A percentile compares a stretch with the other conserved stretches of the same genome.
Evolutionary conservation across 164 flowering plant genomes (phyloP).

Genomic region (Vitis riparia): DNA sequence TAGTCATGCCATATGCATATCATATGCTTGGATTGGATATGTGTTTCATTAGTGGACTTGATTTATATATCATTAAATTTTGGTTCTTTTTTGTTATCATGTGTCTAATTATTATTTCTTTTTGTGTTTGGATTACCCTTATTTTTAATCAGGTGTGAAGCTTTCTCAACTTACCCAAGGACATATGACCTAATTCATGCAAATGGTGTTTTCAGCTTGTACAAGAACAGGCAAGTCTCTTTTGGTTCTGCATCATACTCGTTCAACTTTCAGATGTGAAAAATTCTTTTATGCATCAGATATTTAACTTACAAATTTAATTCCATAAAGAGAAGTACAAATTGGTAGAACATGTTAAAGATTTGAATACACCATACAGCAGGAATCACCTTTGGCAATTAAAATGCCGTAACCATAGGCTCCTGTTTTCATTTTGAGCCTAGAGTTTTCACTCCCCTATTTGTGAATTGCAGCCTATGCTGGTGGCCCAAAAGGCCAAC

Average conservation of each 20-base stretch:
- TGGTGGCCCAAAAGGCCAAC: neutral
- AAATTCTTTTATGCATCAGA: neutral
- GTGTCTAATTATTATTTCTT: neutral
- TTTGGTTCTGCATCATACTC: neutral
- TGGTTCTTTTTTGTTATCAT: neutral
- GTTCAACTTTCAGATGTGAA: no score
- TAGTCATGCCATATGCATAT: neutral
- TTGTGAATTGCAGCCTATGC: neutral
- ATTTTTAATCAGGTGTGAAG: constrained; percentile 46
- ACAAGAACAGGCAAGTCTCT: constrained; percentile 39
- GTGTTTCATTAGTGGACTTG: neutral
- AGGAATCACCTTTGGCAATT: neutral
- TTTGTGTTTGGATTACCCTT: neutral
- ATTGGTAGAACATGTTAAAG: neutral
- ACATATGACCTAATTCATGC: constrained; percentile 60
- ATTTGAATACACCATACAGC: neutral
- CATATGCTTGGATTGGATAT: neutral
- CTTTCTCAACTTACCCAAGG: constrained; percentile 54
- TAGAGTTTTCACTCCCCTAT: neutral
- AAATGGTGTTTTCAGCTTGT: constrained; percentile 44
- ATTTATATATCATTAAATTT: neutral
- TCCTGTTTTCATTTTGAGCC: no score
- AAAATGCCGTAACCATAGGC: no score
- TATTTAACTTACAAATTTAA: neutral
- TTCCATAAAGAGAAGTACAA: neutral